A percentile compares a stretch with the other conserved stretches of the same genome.
Conservation (phyloP, 2,329 filamentous ascomycete species). For the Scytalidium sp. region DNA sequence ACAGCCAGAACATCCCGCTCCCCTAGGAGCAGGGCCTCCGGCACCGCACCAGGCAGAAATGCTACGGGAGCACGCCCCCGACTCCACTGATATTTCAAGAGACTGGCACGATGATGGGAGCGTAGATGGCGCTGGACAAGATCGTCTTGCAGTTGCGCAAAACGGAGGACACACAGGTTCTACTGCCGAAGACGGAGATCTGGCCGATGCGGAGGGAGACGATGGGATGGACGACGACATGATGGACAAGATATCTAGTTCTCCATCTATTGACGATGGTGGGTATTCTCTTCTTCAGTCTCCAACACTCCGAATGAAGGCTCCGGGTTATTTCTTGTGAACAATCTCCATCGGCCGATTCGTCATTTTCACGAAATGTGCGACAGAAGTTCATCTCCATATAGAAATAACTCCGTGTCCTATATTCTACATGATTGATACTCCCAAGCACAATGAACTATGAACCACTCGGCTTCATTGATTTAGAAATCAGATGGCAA, state of each 20-base stretch:
- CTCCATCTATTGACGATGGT: constrained; percentile 99
- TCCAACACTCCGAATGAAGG: constrained; percentile 22
- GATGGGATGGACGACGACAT: constrained; percentile 86
- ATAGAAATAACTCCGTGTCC: constrained; percentile 23
- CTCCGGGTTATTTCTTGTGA: constrained; percentile 22
- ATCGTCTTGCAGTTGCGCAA: constrained; percentile 57
- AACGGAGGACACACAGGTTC: constrained; percentile 53
- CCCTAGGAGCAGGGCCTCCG: constrained; percentile 45
- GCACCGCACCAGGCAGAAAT: constrained; percentile 82
- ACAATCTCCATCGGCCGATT: constrained; percentile 9
- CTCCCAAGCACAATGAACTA: too few relatives aligned
- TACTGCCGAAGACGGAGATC: constrained; percentile 56
- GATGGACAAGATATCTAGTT: constrained; percentile 98
- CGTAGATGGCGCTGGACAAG: constrained; percentile 43
- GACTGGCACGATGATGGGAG: constrained; percentile 45
- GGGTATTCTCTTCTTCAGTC: constrained; percentile 50
- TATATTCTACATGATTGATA: constrained; percentile 19
- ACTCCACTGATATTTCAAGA: constrained; percentile 65
- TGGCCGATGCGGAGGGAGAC: constrained; percentile 66
- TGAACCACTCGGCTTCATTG: constrained; percentile 61
- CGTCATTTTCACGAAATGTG: constrained; percentile 28
- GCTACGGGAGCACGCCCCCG: constrained; percentile 75
- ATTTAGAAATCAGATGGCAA: constrained; percentile 72
- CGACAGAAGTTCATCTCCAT: constrained; percentile 28
- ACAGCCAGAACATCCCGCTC: constrained; percentile 48